These are phyloP conservation scores for Trametes maxima DNA, from an alignment of 768 basidiomycete genomes.

Conservation along the genomic window DNA sequence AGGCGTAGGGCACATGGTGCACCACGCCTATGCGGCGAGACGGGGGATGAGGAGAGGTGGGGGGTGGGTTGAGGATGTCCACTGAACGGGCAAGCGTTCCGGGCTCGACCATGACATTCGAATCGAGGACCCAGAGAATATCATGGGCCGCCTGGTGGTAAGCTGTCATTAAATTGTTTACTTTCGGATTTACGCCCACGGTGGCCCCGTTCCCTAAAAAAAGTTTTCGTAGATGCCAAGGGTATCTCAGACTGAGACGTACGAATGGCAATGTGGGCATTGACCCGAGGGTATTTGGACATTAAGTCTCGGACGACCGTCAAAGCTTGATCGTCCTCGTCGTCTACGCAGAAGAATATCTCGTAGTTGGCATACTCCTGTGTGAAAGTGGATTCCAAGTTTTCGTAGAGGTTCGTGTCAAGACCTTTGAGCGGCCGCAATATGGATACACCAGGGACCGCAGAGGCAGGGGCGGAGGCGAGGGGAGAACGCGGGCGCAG, in stretches of 20 bases:
- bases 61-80: constrained; percentile 60
- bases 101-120: constrained; percentile 81
- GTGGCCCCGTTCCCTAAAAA: constrained; percentile 66
- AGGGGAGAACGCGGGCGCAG: constrained; percentile 64
- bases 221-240: neutral
- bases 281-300: constrained; percentile 74
- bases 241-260: constrained; percentile 24
- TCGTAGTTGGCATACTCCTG: constrained; percentile 94
- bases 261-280: constrained; percentile 80
- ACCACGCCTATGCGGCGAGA: constrained; percentile 75
- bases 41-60: constrained; percentile 35
- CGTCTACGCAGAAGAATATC: constrained; percentile 89
- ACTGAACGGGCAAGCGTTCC: constrained; percentile 86
- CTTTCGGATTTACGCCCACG: constrained; percentile 95
- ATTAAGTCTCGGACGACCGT: constrained; percentile 77
- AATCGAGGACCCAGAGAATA: constrained; percentile 96
- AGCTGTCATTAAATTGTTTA: constrained; percentile 91
- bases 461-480: constrained; percentile 45
- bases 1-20: constrained; percentile 94
- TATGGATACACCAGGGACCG: constrained; percentile 88
- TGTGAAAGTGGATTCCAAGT: constrained; percentile 88
- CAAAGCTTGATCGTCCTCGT: constrained; percentile 87
- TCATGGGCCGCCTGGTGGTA: constrained; percentile 83
- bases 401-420: constrained; percentile 95
- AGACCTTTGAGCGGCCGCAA: constrained; percentile 93